Evolutionary conservation across 495 filamentous ascomycete genomes (phyloP).

Genomic region (Penicillium bovifimosum): DNA sequence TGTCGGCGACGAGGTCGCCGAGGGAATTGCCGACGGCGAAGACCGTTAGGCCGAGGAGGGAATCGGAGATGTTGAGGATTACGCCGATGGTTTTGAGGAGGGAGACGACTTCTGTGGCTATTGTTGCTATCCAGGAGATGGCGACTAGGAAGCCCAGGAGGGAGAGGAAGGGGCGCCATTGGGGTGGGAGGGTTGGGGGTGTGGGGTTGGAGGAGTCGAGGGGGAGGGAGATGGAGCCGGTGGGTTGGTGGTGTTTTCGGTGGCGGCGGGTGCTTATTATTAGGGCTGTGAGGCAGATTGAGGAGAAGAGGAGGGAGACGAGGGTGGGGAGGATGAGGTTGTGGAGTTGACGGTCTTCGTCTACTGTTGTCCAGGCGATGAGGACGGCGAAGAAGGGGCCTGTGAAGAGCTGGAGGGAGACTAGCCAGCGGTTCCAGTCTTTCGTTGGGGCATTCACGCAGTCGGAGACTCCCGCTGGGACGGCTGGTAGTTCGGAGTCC

Average conservation of each 20-base stretch:
- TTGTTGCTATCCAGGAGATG: conserved; percentile 93
- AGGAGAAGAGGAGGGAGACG: conserved; percentile 64
- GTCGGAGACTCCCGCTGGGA: conserved; percentile 17
- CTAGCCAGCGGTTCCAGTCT: conserved; percentile 88
- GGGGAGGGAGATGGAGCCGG: background rate
- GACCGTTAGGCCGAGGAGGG: conserved; percentile 89
- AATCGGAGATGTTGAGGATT: conserved; percentile 88
- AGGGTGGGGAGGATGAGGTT: conserved; percentile 60
- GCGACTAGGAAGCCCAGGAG: conserved; percentile 87
- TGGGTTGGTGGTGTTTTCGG: conserved; percentile 16
- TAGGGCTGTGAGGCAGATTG: conserved; percentile 57
- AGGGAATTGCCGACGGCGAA: conserved; percentile 96
- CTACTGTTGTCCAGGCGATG: conserved; percentile 68
- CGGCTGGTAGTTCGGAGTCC: conserved; percentile 39
- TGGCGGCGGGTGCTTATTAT: conserved; percentile 50
- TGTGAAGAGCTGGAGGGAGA: conserved; percentile 77
- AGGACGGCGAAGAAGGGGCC: conserved; percentile 79
- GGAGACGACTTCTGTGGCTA: conserved; percentile 93
- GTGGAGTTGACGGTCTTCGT: conserved; percentile 41
- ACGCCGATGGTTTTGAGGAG: conserved; percentile 92
- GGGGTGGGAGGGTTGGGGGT: conserved; percentile 46
- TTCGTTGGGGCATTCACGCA: conserved; percentile 25
- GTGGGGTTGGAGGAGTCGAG: background rate
- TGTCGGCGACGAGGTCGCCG: conserved; percentile 89
- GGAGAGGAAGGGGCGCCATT: conserved; percentile 70